A percentile compares a stretch with the other conserved stretches of the same genome.
Conservation (phyloP, 805 yeast genomes). For the Phaffomyces thermotolerans region DNA sequence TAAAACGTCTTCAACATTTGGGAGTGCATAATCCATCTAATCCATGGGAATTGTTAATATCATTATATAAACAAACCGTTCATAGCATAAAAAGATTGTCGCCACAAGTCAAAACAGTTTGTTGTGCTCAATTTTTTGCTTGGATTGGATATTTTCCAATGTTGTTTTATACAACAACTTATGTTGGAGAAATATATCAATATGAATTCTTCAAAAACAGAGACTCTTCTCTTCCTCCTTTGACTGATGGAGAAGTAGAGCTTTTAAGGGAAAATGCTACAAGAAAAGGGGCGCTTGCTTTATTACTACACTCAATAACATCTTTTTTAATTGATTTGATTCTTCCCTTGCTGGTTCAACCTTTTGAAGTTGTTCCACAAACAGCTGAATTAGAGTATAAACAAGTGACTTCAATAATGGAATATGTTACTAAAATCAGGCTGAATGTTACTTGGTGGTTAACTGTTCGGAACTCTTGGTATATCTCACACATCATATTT, state of each 20-base stretch:
- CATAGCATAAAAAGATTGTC: conserved; percentile 36
- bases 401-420: conserved; percentile 1
- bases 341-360: conserved; percentile 37
- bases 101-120: conserved; percentile 42
- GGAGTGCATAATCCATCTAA: conserved; percentile 29
- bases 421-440: conserved; percentile 10
- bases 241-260: conserved; percentile 31
- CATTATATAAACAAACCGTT: conserved; percentile 28
- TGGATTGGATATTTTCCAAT: conserved; percentile 67
- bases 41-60: conserved; percentile 9
- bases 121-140: conserved; percentile 53
- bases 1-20: conserved; percentile 26
- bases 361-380: conserved; percentile 17
- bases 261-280: conserved; percentile 39
- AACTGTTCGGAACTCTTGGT: conserved; percentile 41
- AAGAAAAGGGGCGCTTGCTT: conserved; percentile 44
- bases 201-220: conserved; percentile 30
- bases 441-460: conserved; percentile 13
- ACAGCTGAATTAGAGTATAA: conserved; percentile 9
- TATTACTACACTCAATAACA: conserved; percentile 41
- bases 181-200: conserved; percentile 52
- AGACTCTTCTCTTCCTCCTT: conserved; percentile 27
- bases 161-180: conserved; percentile 57
- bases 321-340: conserved; percentile 38
- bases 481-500: conserved; percentile 42